Conservation (phyloP, 345 rosid genomes). For the Ceriops tagal region DNA sequence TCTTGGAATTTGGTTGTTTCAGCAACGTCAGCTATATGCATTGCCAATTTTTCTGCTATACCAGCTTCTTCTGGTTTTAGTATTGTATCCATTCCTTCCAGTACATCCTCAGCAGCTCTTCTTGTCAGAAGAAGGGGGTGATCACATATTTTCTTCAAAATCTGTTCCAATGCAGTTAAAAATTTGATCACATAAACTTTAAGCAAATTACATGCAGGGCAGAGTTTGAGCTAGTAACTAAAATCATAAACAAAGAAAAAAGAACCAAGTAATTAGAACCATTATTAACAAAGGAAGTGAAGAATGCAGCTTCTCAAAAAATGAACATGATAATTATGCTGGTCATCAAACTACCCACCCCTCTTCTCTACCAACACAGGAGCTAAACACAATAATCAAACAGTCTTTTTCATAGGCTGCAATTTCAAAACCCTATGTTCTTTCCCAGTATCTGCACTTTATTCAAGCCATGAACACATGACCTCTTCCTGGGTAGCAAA, state of each 20-base stretch:
- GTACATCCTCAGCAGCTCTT: slow-evolving; percentile 85
- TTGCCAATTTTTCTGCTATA: slow-evolving; percentile 83
- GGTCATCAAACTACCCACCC: no score
- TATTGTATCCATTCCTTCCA: slow-evolving; percentile 85
- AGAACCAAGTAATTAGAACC: neutral
- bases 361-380: no score
- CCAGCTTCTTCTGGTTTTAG: slow-evolving; percentile 68
- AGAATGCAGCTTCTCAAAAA: neutral
- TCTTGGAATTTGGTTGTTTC: slow-evolving; percentile 72
- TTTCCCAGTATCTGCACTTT: no score
- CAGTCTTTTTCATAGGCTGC: no score
- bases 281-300: neutral
- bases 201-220: neutral
- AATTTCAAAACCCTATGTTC: no score
- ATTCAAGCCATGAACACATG: no score
- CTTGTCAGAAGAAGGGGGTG: slow-evolving; percentile 73
- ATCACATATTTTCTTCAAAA: slow-evolving; percentile 90
- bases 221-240: neutral
- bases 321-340: no score
- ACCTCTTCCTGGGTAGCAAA: no score
- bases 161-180: slow-evolving; percentile 48
- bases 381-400: no score
- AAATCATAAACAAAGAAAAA: neutral
- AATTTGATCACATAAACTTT: neutral
- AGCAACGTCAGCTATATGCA: slow-evolving; percentile 78